phyloP scores from a whole-genome alignment of 2,329 filamentous ascomycete species.

The Diaporthe velutina region DNA sequence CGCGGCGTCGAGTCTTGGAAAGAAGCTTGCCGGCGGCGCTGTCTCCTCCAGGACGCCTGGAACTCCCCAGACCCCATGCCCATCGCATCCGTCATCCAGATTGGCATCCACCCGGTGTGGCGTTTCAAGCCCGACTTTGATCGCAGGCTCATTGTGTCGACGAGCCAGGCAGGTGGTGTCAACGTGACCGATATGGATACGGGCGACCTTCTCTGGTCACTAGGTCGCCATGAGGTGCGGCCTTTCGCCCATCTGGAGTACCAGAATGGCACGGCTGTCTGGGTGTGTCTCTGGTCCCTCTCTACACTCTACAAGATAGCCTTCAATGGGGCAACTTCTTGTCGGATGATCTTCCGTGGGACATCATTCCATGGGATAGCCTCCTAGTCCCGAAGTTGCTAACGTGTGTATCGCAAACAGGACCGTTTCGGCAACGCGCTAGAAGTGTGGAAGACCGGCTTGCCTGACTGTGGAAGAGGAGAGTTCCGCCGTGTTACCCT shows the following conservation, averaged over 20 bases:
- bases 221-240: constrained; percentile 50
- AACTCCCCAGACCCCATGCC: constrained; percentile 47
- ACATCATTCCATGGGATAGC: not conserved
- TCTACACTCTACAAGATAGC: not conserved
- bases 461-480: constrained; percentile 50
- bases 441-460: constrained; percentile 58
- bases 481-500: constrained; percentile 55
- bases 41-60: constrained; percentile 55
- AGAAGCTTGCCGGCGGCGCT: constrained; percentile 57
- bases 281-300: constrained; percentile 37
- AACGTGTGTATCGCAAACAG: not conserved
- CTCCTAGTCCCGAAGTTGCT: not conserved
- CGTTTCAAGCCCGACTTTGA: constrained; percentile 60
- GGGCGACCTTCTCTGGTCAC: constrained; percentile 53
- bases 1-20: constrained; percentile 55
- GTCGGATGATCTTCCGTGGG: not conserved
- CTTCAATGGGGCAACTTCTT: not conserved
- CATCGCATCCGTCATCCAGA: constrained; percentile 54
- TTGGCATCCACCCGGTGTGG: constrained; percentile 57
- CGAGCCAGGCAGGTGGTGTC: constrained; percentile 58
- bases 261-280: constrained; percentile 58
- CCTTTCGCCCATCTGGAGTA: constrained; percentile 61
- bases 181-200: constrained; percentile 61
- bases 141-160: constrained; percentile 59
- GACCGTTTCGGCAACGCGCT: constrained; percentile 58